These are phyloP conservation scores for Penicillium coffeae DNA, from an alignment of 495 filamentous ascomycete species.

Conservation along the genomic window DNA sequence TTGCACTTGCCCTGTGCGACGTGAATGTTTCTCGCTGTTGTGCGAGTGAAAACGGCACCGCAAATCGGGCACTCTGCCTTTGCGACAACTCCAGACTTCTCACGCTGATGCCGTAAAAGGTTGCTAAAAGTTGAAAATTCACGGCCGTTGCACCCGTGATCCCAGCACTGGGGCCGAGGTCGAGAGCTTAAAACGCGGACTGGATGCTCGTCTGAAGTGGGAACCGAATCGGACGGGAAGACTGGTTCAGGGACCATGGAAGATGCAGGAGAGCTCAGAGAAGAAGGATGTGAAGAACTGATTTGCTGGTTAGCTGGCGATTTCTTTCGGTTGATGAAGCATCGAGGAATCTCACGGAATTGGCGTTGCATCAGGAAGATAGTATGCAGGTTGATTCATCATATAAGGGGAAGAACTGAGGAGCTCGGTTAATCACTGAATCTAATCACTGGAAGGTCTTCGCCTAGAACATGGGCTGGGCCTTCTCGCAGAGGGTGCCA, in stretches of 20 bases:
- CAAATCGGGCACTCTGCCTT: constrained; percentile 86
- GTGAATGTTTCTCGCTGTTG: constrained; percentile 87
- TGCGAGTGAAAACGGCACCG: constrained; percentile 86
- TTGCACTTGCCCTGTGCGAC: constrained; percentile 89
- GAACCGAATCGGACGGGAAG: constrained; percentile 29
- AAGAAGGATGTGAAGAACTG: constrained; percentile 16
- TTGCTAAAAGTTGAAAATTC: constrained; percentile 97
- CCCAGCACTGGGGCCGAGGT: constrained; percentile 91
- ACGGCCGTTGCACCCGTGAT: constrained; percentile 90
- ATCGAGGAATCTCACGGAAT: constrained; percentile 16
- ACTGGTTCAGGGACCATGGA: constrained; percentile 26
- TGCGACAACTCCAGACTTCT: constrained; percentile 82
- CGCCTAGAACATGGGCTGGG: too few species aligned
- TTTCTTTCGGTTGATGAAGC: background rate
- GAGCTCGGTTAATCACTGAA: background rate
- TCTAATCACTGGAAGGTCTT: background rate
- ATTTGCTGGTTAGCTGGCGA: constrained; percentile 5
- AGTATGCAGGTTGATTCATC: constrained; percentile 23
- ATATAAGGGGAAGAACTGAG: constrained; percentile 18
- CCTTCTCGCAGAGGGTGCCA: too few species aligned
- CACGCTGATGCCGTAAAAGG: constrained; percentile 84
- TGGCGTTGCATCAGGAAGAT: constrained; percentile 15
- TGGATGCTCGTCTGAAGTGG: constrained; percentile 43
- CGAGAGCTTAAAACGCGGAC: constrained; percentile 69
- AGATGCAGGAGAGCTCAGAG: constrained; percentile 28